These are phyloP conservation scores for Erythrophleum ivorense DNA, from an alignment of 331 rosid genomes.

Conservation along the genomic window DNA sequence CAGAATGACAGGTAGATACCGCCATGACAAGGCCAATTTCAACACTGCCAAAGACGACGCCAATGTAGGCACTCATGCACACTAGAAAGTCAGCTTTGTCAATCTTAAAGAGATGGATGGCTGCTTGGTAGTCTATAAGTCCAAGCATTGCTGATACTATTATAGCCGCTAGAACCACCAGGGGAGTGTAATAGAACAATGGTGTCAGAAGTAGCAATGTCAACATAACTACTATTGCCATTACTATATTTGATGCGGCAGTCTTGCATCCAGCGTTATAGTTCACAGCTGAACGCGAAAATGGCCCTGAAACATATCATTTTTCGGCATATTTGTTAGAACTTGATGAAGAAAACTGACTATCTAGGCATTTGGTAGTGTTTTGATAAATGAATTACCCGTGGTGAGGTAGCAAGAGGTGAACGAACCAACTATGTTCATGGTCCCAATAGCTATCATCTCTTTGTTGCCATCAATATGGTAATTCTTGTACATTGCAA, in stretches of 20 bases:
- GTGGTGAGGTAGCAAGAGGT: slow-evolving; percentile 95
- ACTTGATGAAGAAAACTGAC: background rate
- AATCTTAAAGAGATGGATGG: slow-evolving; percentile 84
- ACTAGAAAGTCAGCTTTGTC: slow-evolving; percentile 89
- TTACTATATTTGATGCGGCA: slow-evolving; percentile 83
- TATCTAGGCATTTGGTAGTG: background rate
- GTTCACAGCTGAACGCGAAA: slow-evolving; percentile 95
- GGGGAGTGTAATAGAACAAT: slow-evolving; percentile 93
- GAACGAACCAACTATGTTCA: slow-evolving; percentile 94
- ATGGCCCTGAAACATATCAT: slow-evolving; percentile 74
- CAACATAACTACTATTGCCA: slow-evolving; percentile 91
- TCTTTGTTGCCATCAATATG: slow-evolving; percentile 96
- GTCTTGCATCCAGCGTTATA: slow-evolving; percentile 97
- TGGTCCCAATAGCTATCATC: slow-evolving; percentile 93
- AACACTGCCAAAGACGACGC: slow-evolving; percentile 86
- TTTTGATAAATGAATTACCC: slow-evolving; percentile 49
- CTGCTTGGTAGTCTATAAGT: slow-evolving; percentile 85
- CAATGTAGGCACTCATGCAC: slow-evolving; percentile 78
- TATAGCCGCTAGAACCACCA: slow-evolving; percentile 84
- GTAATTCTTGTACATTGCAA: slow-evolving; percentile 92
- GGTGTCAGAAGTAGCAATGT: slow-evolving; percentile 86
- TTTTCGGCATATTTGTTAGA: slow-evolving; percentile 3
- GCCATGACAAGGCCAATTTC: slow-evolving; percentile 83
- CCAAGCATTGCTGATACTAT: slow-evolving; percentile 96
- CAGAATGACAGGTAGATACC: slow-evolving; percentile 48